Percentiles rank a stretch among this genome's conserved stretches.
Evolutionary conservation across 345 rosid genomes (phyloP).

Genomic region (Melaleuca alternifolia): DNA sequence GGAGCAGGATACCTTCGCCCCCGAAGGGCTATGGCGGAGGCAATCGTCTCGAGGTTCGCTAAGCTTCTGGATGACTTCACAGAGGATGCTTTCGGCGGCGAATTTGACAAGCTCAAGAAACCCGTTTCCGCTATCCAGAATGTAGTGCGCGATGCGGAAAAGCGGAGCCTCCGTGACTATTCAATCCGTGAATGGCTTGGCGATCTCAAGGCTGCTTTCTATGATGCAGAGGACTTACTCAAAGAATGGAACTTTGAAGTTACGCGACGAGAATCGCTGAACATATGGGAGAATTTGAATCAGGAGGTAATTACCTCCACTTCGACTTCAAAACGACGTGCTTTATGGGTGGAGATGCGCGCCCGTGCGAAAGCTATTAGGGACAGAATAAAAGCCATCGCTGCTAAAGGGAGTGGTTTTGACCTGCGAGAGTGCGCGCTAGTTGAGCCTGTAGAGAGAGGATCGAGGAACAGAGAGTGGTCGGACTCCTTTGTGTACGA

Average conservation of each 20-base stretch:
- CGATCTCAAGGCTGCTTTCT: background rate
- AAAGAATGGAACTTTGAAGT: conserved; percentile 5
- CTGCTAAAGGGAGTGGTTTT: background rate
- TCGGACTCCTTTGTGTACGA: background rate
- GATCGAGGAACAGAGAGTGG: background rate
- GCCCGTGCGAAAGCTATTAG: too few relatives aligned
- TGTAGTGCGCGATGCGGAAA: conserved; percentile 5
- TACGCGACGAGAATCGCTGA: too few relatives aligned
- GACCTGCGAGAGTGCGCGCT: too few relatives aligned
- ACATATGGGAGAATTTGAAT: too few relatives aligned
- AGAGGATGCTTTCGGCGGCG: background rate
- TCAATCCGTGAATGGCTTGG: background rate
- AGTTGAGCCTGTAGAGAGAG: background rate
- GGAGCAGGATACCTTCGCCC: background rate
- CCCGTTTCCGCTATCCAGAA: background rate
- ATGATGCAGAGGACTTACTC: conserved; percentile 22
- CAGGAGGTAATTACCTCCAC: too few relatives aligned
- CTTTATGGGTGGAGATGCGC: too few relatives aligned
- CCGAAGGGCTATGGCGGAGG: background rate
- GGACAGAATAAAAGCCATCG: background rate
- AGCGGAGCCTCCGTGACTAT: accelerated
- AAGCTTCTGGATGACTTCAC: background rate
- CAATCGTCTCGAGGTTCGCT: background rate
- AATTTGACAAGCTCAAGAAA: background rate
- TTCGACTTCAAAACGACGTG: too few relatives aligned